These are phyloP conservation scores for Hibiscus syriacus DNA, from an alignment of 345 rosid species.

Conservation along the genomic window DNA sequence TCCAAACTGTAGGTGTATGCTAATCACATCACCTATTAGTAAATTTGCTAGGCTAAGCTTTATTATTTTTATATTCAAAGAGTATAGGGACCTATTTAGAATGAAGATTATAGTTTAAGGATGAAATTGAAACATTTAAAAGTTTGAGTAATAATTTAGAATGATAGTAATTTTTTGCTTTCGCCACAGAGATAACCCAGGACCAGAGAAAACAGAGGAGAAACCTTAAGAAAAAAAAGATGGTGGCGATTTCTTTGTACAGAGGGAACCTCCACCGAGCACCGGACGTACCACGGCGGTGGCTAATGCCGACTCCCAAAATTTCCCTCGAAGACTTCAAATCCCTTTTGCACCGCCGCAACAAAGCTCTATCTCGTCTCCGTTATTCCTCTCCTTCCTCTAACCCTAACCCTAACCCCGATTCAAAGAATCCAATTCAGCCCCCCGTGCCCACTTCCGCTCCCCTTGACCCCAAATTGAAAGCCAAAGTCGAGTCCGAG, in stretches of 20 bases:
- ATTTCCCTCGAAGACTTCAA: slow-evolving; percentile 60
- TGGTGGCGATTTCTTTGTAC: slow-evolving; percentile 92
- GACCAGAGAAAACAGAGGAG: background rate
- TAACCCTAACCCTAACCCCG: slow-evolving; percentile 18
- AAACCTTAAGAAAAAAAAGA: background rate
- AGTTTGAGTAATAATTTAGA: too few species aligned
- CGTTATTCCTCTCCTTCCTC: slow-evolving; percentile 25
- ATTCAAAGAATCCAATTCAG: slow-evolving; percentile 2
- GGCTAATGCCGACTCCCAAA: slow-evolving; percentile 58
- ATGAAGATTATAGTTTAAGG: too few species aligned
- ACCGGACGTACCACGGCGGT: slow-evolving; percentile 67
- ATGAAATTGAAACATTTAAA: too few species aligned
- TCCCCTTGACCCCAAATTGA: slow-evolving; percentile 18
- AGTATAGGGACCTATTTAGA: too few species aligned
- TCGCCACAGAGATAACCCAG: background rate
- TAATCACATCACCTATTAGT: too few species aligned
- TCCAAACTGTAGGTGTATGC: too few species aligned
- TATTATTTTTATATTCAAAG: too few species aligned
- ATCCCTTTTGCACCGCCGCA: slow-evolving; percentile 59
- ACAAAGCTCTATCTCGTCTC: slow-evolving; percentile 47
- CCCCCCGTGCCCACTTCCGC: background rate
- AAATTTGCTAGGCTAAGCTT: too few species aligned
- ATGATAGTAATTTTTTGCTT: background rate
- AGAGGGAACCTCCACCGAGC: slow-evolving; percentile 86
- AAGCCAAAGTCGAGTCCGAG: slow-evolving; percentile 3